Evolutionary conservation across 768 basidiomycete species (phyloP).

Genomic region (Termitomyces sp.): DNA sequence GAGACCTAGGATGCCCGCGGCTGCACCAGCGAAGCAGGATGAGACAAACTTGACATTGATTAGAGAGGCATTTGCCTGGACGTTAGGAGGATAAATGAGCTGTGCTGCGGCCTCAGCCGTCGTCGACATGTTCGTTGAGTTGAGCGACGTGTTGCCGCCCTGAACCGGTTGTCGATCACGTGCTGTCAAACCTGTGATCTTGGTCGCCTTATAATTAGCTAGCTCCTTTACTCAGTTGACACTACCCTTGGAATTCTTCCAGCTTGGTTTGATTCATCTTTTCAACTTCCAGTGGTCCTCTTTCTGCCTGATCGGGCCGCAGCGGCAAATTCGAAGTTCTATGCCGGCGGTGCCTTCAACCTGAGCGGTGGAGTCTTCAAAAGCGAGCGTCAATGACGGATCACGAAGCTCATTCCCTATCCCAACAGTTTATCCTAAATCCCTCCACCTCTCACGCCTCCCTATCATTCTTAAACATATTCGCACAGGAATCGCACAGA

Average conservation of each 20-base stretch:
- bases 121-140: slow-evolving; percentile 38
- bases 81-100: slow-evolving; percentile 64
- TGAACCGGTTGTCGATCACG: neutral
- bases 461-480: neutral
- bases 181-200: neutral
- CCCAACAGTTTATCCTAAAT: neutral
- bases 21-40: slow-evolving; percentile 81
- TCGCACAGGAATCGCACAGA: neutral
- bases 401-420: neutral
- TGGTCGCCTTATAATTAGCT: no score
- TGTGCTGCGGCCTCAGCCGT: slow-evolving; percentile 49
- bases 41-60: slow-evolving; percentile 76
- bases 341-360: neutral
- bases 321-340: neutral
- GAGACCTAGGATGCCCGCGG: slow-evolving; percentile 85
- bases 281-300: no score
- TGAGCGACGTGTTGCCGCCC: slow-evolving; percentile 1
- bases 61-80: slow-evolving; percentile 57
- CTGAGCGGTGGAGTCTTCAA: neutral
- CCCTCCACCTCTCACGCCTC: neutral
- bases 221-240: no score
- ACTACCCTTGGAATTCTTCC: no score
- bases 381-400: neutral
- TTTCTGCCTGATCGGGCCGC: no score
- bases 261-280: neutral